Base-by-base conservation (phyloP, 208 protist genomes). In the Trypanosoma mega region DNA sequence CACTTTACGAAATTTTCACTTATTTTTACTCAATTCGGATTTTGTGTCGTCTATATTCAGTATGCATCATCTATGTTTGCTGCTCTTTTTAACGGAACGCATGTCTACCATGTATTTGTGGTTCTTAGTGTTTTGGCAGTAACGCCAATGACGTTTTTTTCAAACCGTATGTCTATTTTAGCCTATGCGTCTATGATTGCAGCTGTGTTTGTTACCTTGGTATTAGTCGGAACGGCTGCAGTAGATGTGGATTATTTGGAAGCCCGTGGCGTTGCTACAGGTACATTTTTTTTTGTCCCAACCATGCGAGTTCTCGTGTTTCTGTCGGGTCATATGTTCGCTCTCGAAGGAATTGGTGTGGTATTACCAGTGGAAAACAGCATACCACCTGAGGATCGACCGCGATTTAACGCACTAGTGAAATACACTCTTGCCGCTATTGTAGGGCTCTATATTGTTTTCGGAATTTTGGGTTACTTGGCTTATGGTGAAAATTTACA, bases 21-120 rank as follows among this genome's bases (percentile, higher is more conserved):
- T 47, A 78, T 91, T 41, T 90, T 92, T 63, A 96, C 83, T 24
- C 89, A 93, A 54, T 90, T 96, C 49, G 84, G 84, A 16, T 92
- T 93, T 47, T 96, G 90, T 65, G 57, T 92, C 24, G 83, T 90
- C 59, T 93, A 82, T 48, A 51, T 88, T 27, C 83, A 92, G 68
- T 93, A 86, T 68, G 68, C 82, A 20, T 77, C 79, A 6, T 78
- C 77, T n/a, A 82, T 91, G 67, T 81, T 96, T 57, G 72, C 76
- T 18, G 45, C 69, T 2, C 50, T 90, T 12, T 76, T 87, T 21
- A 37, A 46, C 16, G 24, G 48, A n/a, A 14, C 44, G 2, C 46
- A 59, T 45, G 49, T 61, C 29, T 92, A 92, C 68, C 7, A 59
- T 12, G 14, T 76, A 2, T 83, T 82, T 59, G 76, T 92, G 27